Evolutionary conservation across 768 basidiomycete genomes (phyloP).

Genomic region (Lyophyllum atratum): DNA sequence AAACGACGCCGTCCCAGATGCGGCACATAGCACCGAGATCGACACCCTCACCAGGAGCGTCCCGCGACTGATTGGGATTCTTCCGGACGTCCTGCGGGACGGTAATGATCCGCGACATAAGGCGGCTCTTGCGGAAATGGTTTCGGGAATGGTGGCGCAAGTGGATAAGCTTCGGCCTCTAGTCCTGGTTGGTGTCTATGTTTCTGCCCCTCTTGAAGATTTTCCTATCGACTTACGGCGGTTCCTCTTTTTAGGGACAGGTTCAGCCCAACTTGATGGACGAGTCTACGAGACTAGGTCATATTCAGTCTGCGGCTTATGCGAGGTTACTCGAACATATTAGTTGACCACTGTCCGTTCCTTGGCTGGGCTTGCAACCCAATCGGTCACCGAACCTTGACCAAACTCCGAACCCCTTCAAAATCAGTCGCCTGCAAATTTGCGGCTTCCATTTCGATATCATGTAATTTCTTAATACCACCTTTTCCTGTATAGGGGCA

Average conservation of each 20-base stretch:
- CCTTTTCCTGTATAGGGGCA: not conserved
- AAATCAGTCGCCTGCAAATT: no score
- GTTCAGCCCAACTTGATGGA: conserved; percentile 48
- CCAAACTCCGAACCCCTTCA: not conserved
- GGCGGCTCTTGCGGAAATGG: conserved; percentile 76
- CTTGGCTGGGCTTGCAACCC: not conserved
- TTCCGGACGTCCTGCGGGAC: conserved; percentile 69
- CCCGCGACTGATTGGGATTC: conserved; percentile 63
- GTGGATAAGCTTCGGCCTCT: conserved; percentile 64
- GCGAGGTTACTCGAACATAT: conserved; percentile 68
- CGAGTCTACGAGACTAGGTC: conserved; percentile 59
- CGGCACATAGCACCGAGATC: conserved; percentile 49
- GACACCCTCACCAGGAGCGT: conserved; percentile 61
- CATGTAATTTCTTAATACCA: not conserved
- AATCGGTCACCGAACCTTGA: not conserved
- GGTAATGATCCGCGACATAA: conserved; percentile 62
- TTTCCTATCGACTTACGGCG: conserved; percentile 16
- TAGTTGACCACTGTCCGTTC: conserved; percentile 15
- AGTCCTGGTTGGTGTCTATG: conserved; percentile 58
- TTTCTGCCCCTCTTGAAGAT: conserved; percentile 1
- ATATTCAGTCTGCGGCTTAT: conserved; percentile 64
- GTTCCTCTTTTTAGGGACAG: conserved; percentile 38
- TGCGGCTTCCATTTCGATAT: not conserved
- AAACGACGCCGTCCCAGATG: conserved; percentile 46
- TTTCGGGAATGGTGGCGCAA: conserved; percentile 55